Evolutionary conservation across 192 early-diverging fungal genomes (phyloP).

Genomic region (Powellomyces hirtus): DNA sequence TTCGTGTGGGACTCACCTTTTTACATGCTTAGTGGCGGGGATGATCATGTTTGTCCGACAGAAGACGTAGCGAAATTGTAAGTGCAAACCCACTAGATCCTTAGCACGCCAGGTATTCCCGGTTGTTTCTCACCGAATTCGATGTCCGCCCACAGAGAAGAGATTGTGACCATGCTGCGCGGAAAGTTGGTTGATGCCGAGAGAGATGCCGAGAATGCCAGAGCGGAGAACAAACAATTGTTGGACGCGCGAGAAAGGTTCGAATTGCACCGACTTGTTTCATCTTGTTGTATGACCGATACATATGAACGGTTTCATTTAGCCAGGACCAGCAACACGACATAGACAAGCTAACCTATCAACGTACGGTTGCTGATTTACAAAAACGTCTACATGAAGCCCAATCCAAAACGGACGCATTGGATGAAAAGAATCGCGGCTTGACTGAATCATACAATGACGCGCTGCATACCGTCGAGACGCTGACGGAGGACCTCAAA

Average conservation of each 20-base stretch:
- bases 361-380: constrained; percentile 42
- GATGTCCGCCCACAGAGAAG: constrained; percentile 33
- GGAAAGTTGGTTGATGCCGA: constrained; percentile 38
- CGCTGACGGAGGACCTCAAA: constrained; percentile 46
- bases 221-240: constrained; percentile 16
- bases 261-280: background rate
- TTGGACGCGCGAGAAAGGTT: background rate
- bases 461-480: constrained; percentile 33
- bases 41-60: background rate
- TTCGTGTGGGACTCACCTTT: too few species aligned
- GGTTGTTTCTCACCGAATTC: too few species aligned
- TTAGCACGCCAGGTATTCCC: too few species aligned
- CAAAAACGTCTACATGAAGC: constrained; percentile 29
- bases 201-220: constrained; percentile 15
- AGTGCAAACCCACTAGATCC: too few species aligned
- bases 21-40: too few species aligned
- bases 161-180: constrained; percentile 48
- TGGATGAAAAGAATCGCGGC: constrained; percentile 42
- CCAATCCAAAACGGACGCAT: constrained; percentile 15
- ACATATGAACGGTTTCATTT: background rate
- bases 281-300: background rate
- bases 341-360: constrained; percentile 42
- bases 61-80: constrained; percentile 27
- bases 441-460: constrained; percentile 41
- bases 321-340: constrained; percentile 44